phyloP scores from a whole-genome alignment of 768 basidiomycete genomes.

The Serendipita indica region DNA sequence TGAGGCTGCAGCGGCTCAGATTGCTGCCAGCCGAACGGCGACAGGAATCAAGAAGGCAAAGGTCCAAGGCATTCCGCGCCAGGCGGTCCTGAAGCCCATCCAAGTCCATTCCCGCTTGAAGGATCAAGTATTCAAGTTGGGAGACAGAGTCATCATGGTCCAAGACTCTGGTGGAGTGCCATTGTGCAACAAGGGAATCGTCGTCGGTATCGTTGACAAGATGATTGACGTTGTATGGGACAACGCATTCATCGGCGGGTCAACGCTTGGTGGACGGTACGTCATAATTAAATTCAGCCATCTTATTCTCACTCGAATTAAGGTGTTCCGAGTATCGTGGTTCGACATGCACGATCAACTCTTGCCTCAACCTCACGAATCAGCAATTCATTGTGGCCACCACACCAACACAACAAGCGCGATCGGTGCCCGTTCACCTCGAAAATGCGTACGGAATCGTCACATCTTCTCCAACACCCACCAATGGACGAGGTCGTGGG shows the following conservation, averaged over 20 bases:
- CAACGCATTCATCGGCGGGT: constrained; percentile 84
- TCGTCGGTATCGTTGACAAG: constrained; percentile 73
- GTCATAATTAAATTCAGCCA: constrained; percentile 11
- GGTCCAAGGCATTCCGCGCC: constrained; percentile 86
- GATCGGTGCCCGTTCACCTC: background rate
- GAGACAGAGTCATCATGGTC: constrained; percentile 92
- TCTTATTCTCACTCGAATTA: background rate
- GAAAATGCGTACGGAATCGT: background rate
- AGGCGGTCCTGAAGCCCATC: constrained; percentile 83
- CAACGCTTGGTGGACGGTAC: constrained; percentile 70
- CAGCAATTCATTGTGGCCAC: constrained; percentile 75
- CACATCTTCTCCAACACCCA: background rate
- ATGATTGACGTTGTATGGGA: constrained; percentile 96
- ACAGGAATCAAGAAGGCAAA: constrained; percentile 73
- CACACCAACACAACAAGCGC: constrained; percentile 27
- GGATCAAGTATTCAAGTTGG: constrained; percentile 72
- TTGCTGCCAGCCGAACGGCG: constrained; percentile 44
- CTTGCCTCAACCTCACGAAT: constrained; percentile 76
- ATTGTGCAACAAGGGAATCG: constrained; percentile 81
- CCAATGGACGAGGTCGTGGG: background rate
- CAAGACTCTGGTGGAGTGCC: constrained; percentile 90
- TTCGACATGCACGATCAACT: constrained; percentile 69
- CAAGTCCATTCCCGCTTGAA: constrained; percentile 83
- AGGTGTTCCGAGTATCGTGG: constrained; percentile 92
- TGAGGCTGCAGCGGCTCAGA: constrained; percentile 56